Evolutionary conservation across 2,329 filamentous ascomycete genomes (phyloP), one percentile per base, ranked within the genome.

Genomic region (Aureobasidium sp.): DNA sequence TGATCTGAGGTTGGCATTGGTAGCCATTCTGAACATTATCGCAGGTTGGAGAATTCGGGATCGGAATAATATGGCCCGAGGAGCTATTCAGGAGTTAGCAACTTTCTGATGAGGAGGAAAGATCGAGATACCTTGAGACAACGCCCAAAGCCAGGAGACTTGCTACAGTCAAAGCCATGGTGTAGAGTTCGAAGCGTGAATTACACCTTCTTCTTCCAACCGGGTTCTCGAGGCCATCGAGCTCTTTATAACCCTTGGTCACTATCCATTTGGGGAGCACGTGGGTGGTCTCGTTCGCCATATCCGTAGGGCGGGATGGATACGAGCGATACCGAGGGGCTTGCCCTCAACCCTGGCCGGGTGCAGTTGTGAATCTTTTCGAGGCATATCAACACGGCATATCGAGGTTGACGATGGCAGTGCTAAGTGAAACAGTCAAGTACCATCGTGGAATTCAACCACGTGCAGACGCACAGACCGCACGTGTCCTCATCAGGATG

Each of bases 1-100:
- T 84, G 48, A 87, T 81, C 36, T 81, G 72, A 4, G 82, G 74
- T 52, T 80, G 79, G 73, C 88, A 91, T 65, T 83, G 81, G 72
- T 86, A 89, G 63, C 87, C 87, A 48, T 52, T 52, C 36, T 65
- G 58, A 27, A 65, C 45, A 45, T 39, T 48, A 48, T 64, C 64
- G 47, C 64, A 65, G n/a, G 62, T 36, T 15, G 47, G 47, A 36
- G 20, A 20, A 5, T 11, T 20, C 4, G 63, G 63, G 39, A 58
- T 5, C 8, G 63, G 63, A n/a, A 62, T 48, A 36, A 60, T 20
- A 29, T 45, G 45, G 17, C 55, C 60, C 22, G 49, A 62, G 36
- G 60, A 47, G 49, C 60, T 62, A 20, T 12, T 44, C 20, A 17
- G 1, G 5, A 31, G 11, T 60, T 29, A 57, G 53, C n/a, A 6